phyloP scores from a whole-genome alignment of 2,329 filamentous ascomycete species.

The Emmonsiellopsis sp. region DNA sequence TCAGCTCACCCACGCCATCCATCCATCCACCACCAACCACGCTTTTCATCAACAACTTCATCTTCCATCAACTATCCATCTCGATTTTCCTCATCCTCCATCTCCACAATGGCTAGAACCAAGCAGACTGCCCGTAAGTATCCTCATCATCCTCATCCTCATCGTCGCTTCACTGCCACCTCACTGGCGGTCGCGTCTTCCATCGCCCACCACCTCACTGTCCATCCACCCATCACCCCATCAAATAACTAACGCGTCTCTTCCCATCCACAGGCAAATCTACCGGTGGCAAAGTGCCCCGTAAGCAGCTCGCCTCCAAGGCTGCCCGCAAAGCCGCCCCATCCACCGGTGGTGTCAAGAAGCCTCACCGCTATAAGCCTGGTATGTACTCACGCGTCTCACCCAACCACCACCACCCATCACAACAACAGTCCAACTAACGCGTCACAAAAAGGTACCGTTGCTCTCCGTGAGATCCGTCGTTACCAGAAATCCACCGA shows the following conservation, averaged over 20 bases:
- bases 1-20: slow-evolving; percentile 20
- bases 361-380: slow-evolving; percentile 84
- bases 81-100: slow-evolving; percentile 19
- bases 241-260: slow-evolving; percentile 20
- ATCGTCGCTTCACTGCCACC: slow-evolving; percentile 13
- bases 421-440: slow-evolving; percentile 17
- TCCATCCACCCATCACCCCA: slow-evolving; percentile 11
- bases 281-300: slow-evolving; percentile 63
- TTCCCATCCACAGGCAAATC: slow-evolving; percentile 53
- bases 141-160: background rate
- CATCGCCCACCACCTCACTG: slow-evolving; percentile 9
- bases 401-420: background rate
- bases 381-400: slow-evolving; percentile 37
- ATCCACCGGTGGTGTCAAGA: slow-evolving; percentile 94
- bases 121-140: slow-evolving; percentile 47
- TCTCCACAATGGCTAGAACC: slow-evolving; percentile 40
- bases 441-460: slow-evolving; percentile 50
- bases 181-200: slow-evolving; percentile 14
- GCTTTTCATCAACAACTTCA: slow-evolving; percentile 14
- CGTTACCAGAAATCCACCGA: slow-evolving; percentile 97
- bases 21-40: slow-evolving; percentile 16
- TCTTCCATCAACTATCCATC: slow-evolving; percentile 22
- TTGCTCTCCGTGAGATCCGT: slow-evolving; percentile 97
- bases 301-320: slow-evolving; percentile 99
- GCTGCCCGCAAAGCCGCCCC: slow-evolving; percentile 96